These are phyloP conservation scores for Pseudogymnoascus sp. DNA, from an alignment of 2,329 filamentous ascomycete genomes.

Conservation along the genomic window DNA sequence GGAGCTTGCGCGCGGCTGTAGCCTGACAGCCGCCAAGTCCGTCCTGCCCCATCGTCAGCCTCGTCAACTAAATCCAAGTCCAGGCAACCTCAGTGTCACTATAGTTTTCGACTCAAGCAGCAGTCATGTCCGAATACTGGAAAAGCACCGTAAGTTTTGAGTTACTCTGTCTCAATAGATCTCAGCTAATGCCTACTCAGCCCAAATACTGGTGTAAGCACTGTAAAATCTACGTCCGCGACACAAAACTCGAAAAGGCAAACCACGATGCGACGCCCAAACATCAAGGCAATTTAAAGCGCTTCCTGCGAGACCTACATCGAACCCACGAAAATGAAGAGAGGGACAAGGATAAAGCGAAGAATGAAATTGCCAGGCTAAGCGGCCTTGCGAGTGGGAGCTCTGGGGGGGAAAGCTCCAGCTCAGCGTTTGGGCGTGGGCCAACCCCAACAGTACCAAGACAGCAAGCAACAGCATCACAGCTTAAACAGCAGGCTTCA, in stretches of 20 bases:
- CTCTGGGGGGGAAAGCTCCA: slow-evolving; percentile 16
- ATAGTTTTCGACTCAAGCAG: background rate
- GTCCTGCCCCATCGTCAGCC: background rate
- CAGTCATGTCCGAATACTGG: slow-evolving; percentile 90
- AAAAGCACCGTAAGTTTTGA: slow-evolving; percentile 65
- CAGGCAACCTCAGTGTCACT: background rate
- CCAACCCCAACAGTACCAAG: slow-evolving; percentile 24
- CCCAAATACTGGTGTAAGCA: slow-evolving; percentile 98
- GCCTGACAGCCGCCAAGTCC: background rate
- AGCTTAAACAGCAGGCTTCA: slow-evolving; percentile 75
- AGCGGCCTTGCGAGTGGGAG: slow-evolving; percentile 61
- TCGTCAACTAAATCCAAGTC: background rate
- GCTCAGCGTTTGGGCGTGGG: slow-evolving; percentile 17
- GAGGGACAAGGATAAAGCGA: slow-evolving; percentile 72
- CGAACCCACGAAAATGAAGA: slow-evolving; percentile 72
- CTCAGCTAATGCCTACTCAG: slow-evolving; percentile 26
- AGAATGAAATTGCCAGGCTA: slow-evolving; percentile 75
- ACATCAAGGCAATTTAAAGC: slow-evolving; percentile 79
- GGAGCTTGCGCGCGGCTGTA: slow-evolving; percentile 4
- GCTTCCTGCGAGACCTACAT: slow-evolving; percentile 82
- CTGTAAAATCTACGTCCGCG: slow-evolving; percentile 81
- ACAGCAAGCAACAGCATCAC: slow-evolving; percentile 42
- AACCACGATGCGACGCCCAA: slow-evolving; percentile 83
- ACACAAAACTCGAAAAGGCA: slow-evolving; percentile 79
- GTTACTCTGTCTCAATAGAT: background rate